These are phyloP conservation scores for Aureobasidium sp. DNA, from an alignment of 2,329 filamentous ascomycete species.

Conservation along the genomic window DNA sequence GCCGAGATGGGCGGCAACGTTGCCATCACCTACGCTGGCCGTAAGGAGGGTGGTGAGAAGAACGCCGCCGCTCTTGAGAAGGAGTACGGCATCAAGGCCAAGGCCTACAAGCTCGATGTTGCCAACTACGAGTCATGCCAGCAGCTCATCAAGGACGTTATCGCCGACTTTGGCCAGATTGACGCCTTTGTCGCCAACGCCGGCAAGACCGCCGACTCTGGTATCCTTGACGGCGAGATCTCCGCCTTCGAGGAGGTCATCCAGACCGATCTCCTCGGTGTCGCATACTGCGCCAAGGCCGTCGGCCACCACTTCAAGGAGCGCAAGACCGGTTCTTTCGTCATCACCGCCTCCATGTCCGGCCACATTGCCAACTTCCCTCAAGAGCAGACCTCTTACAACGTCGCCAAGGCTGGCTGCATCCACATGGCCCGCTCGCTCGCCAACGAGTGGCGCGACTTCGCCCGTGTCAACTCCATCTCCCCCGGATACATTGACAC, in stretches of 20 bases:
- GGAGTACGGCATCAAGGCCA: constrained; percentile 56
- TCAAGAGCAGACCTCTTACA: constrained; percentile 57
- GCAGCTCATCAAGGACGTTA: constrained; percentile 49
- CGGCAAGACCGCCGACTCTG: constrained; percentile 59
- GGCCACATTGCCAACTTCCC: constrained; percentile 79
- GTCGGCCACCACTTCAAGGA: constrained; percentile 72
- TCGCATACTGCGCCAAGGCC: constrained; percentile 77
- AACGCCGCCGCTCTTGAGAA: constrained; percentile 54
- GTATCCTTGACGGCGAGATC: constrained; percentile 60
- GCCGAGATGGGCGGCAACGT: constrained; percentile 57
- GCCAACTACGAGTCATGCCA: constrained; percentile 48
- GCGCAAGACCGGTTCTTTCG: constrained; percentile 53
- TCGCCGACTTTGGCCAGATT: constrained; percentile 62
- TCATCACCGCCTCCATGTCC: constrained; percentile 67
- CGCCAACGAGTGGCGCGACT: constrained; percentile 62
- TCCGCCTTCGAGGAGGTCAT: constrained; percentile 71
- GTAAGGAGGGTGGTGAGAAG: constrained; percentile 53
- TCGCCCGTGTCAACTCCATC: constrained; percentile 60
- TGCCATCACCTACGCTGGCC: constrained; percentile 59
- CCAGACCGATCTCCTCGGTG: constrained; percentile 78
- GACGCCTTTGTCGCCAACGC: constrained; percentile 63
- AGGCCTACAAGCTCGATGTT: constrained; percentile 59
- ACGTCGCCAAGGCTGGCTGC: constrained; percentile 58
- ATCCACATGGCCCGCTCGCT: constrained; percentile 56
- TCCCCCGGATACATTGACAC: constrained; percentile 63